Percentiles rank a stretch among this genome's conserved stretches.
Conservation (phyloP, 257 asterid genomes). For the Fraxinus americana region DNA sequence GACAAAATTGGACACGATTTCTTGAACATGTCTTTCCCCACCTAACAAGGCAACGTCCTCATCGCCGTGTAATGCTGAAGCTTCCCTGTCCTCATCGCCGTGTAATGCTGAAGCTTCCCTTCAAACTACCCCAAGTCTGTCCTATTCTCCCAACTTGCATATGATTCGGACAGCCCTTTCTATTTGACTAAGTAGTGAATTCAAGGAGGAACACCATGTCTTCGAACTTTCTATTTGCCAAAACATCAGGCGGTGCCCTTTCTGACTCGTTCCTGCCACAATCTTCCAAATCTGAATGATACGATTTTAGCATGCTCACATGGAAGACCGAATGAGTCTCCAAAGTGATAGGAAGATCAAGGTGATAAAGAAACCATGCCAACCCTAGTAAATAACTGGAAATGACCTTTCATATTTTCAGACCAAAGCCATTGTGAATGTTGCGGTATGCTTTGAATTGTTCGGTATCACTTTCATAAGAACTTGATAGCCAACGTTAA, state of each 20-base stretch:
- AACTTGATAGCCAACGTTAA: not conserved
- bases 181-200: not conserved
- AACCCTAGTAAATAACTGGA: not conserved
- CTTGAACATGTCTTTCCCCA: not conserved
- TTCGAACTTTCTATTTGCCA: not conserved
- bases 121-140: not conserved
- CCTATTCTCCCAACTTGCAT: not conserved
- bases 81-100: not conserved
- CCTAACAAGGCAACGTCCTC: not conserved
- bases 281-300: not conserved
- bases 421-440: not conserved
- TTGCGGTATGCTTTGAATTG: not conserved
- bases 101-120: not conserved
- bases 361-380: constrained; percentile 2
- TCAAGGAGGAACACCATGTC: not conserved
- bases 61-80: not conserved
- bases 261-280: not conserved
- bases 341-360: not conserved
- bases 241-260: not conserved
- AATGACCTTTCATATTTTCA: not conserved
- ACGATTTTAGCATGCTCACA: not conserved
- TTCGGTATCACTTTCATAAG: not conserved
- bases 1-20: too few species aligned
- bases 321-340: not conserved
- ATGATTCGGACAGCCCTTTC: not conserved